Evolutionary conservation across 2,329 filamentous ascomycete species (phyloP), one percentile per base, ranked within the genome.

Genomic region (Corynespora cassiicola): DNA sequence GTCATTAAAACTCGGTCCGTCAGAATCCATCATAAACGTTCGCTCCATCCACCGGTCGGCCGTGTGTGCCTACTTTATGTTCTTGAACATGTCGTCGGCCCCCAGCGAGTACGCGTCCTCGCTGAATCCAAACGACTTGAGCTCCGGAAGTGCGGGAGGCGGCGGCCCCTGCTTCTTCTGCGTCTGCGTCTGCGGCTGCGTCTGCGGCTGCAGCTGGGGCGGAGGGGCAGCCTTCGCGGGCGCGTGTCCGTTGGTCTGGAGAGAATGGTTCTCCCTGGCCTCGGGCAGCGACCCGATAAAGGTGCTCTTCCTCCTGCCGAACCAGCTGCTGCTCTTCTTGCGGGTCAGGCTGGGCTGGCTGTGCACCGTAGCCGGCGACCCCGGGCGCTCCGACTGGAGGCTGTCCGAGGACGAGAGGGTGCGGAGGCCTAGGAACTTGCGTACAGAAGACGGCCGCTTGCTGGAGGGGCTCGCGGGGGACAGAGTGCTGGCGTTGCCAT

Each of bases 271-370:
- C 47, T 62, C 62, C 25, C 51, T 56, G 7, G 55, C 63, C 35
- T 70, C 68, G 20, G 59, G 56, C 22, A 68, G 52, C 11, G 56
- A 47, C 5, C 61, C 65, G 29, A 63, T 50, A 36, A 68, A 64
- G 20, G 55, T 50, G 39, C 63, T 66, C 56, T 67, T 68, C 45
- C 66, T 61, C 54, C 58, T 68, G 46, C 64, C 59, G 39, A 70
- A 70, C 68, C 68, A 71, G 46, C 65, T 63, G 25, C 57, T 56
- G 41, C 68, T 70, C 58, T 69, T 70, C 47, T 65, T 63, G 47
- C 63, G 50, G 30, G 35, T 56, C 36, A 66, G 50, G 23, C 57
- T 65, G 12, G 57, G 56, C 41, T 63, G 54, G 44, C 61, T 60
- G 48, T 51, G 57, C 31, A 67, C 54, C 15, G 64, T 68, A 18